phyloP scores from a whole-genome alignment of 164 flowering plant genomes.

The Vitis labrusca region DNA sequence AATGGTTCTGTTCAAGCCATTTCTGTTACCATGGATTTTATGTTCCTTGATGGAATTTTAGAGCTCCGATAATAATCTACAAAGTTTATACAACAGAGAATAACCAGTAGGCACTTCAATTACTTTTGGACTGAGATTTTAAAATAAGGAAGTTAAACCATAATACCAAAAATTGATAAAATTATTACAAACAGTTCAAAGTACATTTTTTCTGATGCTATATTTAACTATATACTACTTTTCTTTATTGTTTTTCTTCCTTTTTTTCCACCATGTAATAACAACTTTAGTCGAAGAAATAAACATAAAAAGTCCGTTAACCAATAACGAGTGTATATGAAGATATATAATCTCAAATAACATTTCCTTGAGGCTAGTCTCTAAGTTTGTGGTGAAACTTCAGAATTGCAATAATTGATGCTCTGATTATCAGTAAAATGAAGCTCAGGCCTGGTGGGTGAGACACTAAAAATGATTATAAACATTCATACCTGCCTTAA shows the following conservation, averaged over 20 bases:
- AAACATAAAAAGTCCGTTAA: no score
- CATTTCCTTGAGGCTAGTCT: no score
- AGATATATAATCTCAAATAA: no score
- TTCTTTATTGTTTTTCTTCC: not conserved
- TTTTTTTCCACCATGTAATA: not conserved
- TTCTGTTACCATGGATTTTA: not conserved
- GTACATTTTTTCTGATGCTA: not conserved
- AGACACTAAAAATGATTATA: not conserved
- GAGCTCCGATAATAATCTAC: no score
- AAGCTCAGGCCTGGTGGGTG: not conserved
- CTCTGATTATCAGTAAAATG: not conserved
- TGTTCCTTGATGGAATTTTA: not conserved
- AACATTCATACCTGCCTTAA: constrained; percentile 40
- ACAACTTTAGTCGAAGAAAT: not conserved
- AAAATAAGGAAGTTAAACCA: not conserved
- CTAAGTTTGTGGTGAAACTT: no score
- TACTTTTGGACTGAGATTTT: not conserved
- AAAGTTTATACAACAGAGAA: no score
- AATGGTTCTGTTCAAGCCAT: not conserved
- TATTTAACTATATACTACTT: not conserved
- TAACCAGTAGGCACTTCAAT: not conserved
- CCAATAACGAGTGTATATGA: no score
- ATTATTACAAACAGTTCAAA: not conserved
- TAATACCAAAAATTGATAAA: not conserved
- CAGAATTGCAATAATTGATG: no score